A percentile compares a stretch with the other conserved stretches of the same genome.
These are phyloP conservation scores for Xylariaceae sp. DNA, from an alignment of 2,329 filamentous ascomycete genomes.

Conservation along the genomic window DNA sequence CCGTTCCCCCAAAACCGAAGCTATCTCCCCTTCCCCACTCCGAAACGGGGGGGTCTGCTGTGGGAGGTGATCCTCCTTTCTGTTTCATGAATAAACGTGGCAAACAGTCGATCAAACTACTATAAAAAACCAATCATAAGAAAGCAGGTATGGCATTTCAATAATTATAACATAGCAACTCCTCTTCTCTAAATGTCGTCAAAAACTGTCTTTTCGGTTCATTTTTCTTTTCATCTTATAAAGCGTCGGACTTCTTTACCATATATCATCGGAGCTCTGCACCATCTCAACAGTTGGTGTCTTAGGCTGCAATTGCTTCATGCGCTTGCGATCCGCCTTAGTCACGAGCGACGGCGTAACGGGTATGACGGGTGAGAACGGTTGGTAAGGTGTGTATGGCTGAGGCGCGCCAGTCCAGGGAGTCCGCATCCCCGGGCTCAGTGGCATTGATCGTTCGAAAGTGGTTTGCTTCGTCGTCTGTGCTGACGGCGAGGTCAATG, in stretches of 20 bases:
- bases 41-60: too few species aligned
- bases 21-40: too few species aligned
- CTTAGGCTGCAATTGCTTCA: conserved; percentile 60
- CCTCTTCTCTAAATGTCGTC: too few species aligned
- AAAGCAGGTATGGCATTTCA: too few species aligned
- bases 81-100: too few species aligned
- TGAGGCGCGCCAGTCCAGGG: conserved; percentile 59
- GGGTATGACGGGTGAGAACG: conserved; percentile 69
- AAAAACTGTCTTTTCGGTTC: too few species aligned
- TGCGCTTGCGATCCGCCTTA: conserved; percentile 65
- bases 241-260: conserved; percentile 45
- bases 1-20: too few species aligned
- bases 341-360: conserved; percentile 73
- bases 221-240: too few species aligned
- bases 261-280: conserved; percentile 58
- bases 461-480: conserved; percentile 61
- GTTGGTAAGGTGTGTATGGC: conserved; percentile 77
- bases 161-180: too few species aligned
- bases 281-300: conserved; percentile 62
- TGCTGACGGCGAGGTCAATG: conserved; percentile 47
- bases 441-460: conserved; percentile 55
- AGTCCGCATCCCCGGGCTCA: conserved; percentile 55
- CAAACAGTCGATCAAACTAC: too few species aligned
- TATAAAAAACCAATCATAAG: too few species aligned
- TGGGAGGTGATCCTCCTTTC: too few species aligned